These are phyloP conservation scores for Rhizophagus clarus DNA, from an alignment of 192 early-diverging fungal species.

Conservation along the genomic window DNA sequence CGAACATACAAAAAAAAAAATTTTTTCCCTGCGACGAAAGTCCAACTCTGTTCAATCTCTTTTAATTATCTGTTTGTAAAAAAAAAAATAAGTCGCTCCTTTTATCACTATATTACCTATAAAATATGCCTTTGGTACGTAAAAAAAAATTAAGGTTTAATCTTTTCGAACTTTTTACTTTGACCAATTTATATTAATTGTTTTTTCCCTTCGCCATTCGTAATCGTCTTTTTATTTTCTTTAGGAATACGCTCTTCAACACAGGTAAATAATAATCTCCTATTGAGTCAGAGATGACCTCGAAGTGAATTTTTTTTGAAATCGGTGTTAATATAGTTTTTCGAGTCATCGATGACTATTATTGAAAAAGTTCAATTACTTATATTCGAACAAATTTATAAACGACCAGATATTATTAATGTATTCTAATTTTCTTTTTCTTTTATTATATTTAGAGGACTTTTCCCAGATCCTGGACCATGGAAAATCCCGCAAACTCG, in stretches of 20 bases:
- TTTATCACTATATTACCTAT: neutral
- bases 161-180: neutral
- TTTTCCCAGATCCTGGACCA: slow-evolving; percentile 78
- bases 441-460: slow-evolving; percentile 42
- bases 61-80: neutral
- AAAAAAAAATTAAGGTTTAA: neutral
- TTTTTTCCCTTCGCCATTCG: neutral
- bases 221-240: neutral
- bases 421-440: neutral
- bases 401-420: neutral
- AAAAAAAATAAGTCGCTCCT: slow-evolving; percentile 5
- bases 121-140: slow-evolving; percentile 26
- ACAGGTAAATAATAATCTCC: slow-evolving; percentile 43
- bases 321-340: too few relatives aligned
- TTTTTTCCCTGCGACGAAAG: slow-evolving; percentile 14
- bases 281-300: neutral
- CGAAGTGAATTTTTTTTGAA: neutral
- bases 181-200: neutral
- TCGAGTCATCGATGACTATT: too few relatives aligned
- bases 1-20: neutral
- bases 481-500: slow-evolving; percentile 81
- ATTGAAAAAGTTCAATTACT: neutral
- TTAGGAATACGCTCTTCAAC: slow-evolving; percentile 60
- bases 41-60: slow-evolving; percentile 33
- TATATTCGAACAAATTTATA: neutral